Conservation (phyloP, 441 rosid genomes). For the Populus trichocarpa region DNA sequence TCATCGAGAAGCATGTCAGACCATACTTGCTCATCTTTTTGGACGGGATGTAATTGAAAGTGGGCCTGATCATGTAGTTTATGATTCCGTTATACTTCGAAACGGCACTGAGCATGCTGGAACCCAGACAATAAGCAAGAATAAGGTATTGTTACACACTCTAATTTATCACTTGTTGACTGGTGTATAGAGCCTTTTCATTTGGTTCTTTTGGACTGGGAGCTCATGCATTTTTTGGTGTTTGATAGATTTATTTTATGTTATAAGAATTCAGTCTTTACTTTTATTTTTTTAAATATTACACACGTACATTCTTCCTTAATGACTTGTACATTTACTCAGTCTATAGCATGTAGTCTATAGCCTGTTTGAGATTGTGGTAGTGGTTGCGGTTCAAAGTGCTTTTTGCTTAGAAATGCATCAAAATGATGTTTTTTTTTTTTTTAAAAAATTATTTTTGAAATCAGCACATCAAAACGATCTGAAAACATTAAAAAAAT, state of each 20-base stretch:
- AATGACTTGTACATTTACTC: neutral
- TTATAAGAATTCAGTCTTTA: neutral
- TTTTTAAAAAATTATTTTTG: too few relatives aligned
- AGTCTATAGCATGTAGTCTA: too few relatives aligned
- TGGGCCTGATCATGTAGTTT: slow-evolving; percentile 34
- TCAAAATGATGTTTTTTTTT: too few relatives aligned
- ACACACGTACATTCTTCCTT: neutral
- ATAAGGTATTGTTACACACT: slow-evolving; percentile 55
- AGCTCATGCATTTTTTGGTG: neutral
- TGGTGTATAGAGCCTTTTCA: neutral
- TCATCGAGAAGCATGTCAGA: slow-evolving; percentile 75
- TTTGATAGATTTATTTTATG: neutral
- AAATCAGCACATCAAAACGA: too few relatives aligned
- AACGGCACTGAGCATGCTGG: slow-evolving; percentile 48
- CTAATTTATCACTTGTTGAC: neutral
- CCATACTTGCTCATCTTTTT: slow-evolving; percentile 79
- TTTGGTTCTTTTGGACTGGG: neutral
- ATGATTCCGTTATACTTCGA: slow-evolving; percentile 42
- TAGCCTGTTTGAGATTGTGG: too few relatives aligned
- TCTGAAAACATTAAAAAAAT: too few relatives aligned
- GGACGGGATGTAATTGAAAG: slow-evolving; percentile 53
- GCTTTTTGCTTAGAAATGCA: too few relatives aligned
- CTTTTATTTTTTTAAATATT: neutral
- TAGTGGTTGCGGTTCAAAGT: too few relatives aligned
- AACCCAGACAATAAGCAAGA: slow-evolving; percentile 59